Evolutionary conservation across 1,284 basidiomycete genomes (phyloP).

Genomic region (Papiliotrema fonsecae): DNA sequence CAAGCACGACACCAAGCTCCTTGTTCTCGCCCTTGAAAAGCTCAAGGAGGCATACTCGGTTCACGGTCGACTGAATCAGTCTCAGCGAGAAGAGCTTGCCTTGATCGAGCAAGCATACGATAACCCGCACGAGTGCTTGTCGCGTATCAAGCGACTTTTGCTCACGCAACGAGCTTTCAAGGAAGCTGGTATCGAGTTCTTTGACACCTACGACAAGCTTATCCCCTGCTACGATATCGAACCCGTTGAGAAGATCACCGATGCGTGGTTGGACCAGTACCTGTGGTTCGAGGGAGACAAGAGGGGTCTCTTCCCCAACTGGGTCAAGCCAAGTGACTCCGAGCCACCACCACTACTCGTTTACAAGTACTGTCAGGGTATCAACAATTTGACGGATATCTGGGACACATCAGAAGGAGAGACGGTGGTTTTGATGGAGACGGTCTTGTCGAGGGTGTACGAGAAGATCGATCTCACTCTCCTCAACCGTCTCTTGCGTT

Average conservation of each 20-base stretch:
- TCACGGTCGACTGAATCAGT: slow-evolving; percentile 91
- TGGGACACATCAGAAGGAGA: slow-evolving; percentile 97
- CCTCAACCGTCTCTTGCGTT: slow-evolving; percentile 83
- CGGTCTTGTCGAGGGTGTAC: slow-evolving; percentile 88
- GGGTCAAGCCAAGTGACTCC: slow-evolving; percentile 96
- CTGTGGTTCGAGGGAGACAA: slow-evolving; percentile 75
- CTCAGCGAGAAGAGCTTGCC: slow-evolving; percentile 91
- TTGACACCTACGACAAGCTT: slow-evolving; percentile 91
- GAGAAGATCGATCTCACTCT: slow-evolving; percentile 96
- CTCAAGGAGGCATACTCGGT: slow-evolving; percentile 98
- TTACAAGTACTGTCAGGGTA: slow-evolving; percentile 70
- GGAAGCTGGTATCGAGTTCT: slow-evolving; percentile 79
- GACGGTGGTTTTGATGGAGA: slow-evolving; percentile 97
- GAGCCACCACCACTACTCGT: slow-evolving; percentile 93
- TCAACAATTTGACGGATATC: slow-evolving; percentile 68
- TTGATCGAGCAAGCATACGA: slow-evolving; percentile 92
- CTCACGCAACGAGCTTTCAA: slow-evolving; percentile 96
- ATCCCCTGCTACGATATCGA: slow-evolving; percentile 98
- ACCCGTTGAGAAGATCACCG: slow-evolving; percentile 97
- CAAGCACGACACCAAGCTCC: slow-evolving; percentile 94
- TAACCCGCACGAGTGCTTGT: slow-evolving; percentile 59
- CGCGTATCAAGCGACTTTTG: slow-evolving; percentile 91
- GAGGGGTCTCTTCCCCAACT: slow-evolving; percentile 89
- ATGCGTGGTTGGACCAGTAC: slow-evolving; percentile 89
- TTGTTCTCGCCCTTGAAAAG: slow-evolving; percentile 91